Conservation (phyloP, 176 grass and related monocot species). For the Carex myosuroides region DNA sequence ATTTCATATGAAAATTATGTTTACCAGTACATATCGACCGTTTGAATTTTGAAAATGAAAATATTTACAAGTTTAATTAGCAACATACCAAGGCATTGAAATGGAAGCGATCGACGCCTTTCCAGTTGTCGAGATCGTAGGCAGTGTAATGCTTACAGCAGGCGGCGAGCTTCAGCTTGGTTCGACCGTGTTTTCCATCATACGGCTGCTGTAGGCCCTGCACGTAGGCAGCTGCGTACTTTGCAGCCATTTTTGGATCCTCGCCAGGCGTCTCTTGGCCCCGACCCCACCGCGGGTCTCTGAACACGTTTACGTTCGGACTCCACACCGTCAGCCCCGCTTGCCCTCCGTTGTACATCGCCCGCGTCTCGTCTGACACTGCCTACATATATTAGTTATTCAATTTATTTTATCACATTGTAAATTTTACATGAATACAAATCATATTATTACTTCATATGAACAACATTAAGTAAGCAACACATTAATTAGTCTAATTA, state of each 20-base stretch:
- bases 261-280: conserved; percentile 91
- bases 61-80: no score
- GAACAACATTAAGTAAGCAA: neutral
- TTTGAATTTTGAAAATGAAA: no score
- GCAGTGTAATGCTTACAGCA: conserved; percentile 99
- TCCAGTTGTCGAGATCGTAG: conserved; percentile 86
- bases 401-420: neutral
- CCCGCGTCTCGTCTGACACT: conserved; percentile 66
- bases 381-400: conserved; percentile 21
- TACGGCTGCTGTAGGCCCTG: conserved; percentile 62
- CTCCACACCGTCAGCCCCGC: conserved; percentile 76
- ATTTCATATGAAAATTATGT: no score
- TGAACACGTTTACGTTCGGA: conserved; percentile 89
- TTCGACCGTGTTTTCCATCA: conserved; percentile 2
- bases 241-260: conserved; percentile 46
- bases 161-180: conserved; percentile 65
- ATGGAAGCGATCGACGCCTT: conserved; percentile 54
- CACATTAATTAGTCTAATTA: neutral
- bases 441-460: neutral
- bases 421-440: neutral
- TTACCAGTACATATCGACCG: no score
- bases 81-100: conserved; percentile 61
- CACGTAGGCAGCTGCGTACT: conserved; percentile 59
- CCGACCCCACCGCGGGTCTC: conserved; percentile 73
- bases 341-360: conserved; percentile 72